phyloP scores from a whole-genome alignment of 768 basidiomycete species.

The Boletus rubropictus region DNA sequence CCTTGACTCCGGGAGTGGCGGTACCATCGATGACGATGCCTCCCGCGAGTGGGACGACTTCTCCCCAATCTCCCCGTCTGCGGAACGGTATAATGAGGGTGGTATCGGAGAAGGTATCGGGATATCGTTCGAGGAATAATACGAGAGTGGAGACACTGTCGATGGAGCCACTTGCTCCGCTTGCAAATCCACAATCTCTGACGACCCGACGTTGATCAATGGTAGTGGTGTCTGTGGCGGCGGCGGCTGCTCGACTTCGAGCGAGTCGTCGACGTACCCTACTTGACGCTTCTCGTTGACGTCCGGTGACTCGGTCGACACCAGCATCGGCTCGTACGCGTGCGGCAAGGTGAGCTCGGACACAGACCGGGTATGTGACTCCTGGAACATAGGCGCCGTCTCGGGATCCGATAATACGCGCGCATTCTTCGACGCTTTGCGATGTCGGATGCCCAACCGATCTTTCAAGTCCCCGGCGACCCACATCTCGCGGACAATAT shows the following conservation, averaged over 20 bases:
- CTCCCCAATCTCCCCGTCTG: constrained; percentile 42
- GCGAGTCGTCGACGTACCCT: background rate
- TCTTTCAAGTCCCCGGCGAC: constrained; percentile 79
- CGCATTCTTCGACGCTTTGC: constrained; percentile 45
- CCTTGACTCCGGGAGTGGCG: constrained; percentile 1
- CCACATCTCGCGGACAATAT: constrained; percentile 92
- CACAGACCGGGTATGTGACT: constrained; percentile 55
- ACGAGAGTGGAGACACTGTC: constrained; percentile 44
- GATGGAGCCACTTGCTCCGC: constrained; percentile 34
- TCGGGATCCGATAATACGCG: constrained; percentile 40
- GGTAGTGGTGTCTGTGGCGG: constrained; percentile 10
- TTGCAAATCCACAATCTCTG: constrained; percentile 5
- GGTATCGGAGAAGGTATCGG: constrained; percentile 54
- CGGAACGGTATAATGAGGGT: constrained; percentile 41
- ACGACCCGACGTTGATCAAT: constrained; percentile 11
- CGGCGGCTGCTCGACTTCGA: constrained; percentile 2
- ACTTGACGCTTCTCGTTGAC: constrained; percentile 10
- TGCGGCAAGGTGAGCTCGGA: constrained; percentile 49
- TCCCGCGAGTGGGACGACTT: constrained; percentile 14
- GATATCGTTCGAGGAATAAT: constrained; percentile 52
- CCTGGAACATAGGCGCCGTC: constrained; percentile 65
- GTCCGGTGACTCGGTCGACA: constrained; percentile 21
- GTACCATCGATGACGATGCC: background rate
- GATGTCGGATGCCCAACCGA: constrained; percentile 63
- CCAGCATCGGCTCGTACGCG: constrained; percentile 45